Evolutionary conservation across 2,329 filamentous ascomycete species (phyloP).

Genomic region (Aspergillus ochraceoroseus): DNA sequence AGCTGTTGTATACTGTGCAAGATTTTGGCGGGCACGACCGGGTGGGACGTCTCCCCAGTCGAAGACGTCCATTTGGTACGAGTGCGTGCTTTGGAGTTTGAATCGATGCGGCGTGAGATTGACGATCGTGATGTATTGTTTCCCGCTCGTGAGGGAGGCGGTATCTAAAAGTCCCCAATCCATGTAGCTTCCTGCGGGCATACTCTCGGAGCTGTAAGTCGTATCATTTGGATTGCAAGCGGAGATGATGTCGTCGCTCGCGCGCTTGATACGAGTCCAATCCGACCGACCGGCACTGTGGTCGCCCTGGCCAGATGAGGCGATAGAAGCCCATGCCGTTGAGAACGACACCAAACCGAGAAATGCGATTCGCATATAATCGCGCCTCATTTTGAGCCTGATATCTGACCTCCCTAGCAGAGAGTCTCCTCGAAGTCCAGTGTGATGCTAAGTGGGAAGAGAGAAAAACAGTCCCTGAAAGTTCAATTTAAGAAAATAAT

Average conservation of each 20-base stretch:
- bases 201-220: slow-evolving; percentile 9
- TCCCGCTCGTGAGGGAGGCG: slow-evolving; percentile 3
- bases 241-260: not conserved
- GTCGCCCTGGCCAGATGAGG: too few relatives aligned
- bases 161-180: slow-evolving; percentile 9
- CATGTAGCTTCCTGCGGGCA: slow-evolving; percentile 10
- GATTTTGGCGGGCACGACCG: slow-evolving; percentile 10
- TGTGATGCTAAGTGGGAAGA: too few relatives aligned
- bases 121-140: slow-evolving; percentile 11
- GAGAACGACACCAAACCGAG: too few relatives aligned
- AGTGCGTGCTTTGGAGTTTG: slow-evolving; percentile 9
- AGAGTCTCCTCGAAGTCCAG: too few relatives aligned
- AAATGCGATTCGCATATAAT: too few relatives aligned
- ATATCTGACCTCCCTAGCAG: too few relatives aligned
- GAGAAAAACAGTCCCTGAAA: too few relatives aligned
- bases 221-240: slow-evolving; percentile 4
- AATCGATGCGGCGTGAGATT: slow-evolving; percentile 11
- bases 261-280: too few relatives aligned
- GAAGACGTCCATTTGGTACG: slow-evolving; percentile 12
- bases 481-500: too few relatives aligned
- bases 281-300: too few relatives aligned
- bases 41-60: slow-evolving; percentile 12
- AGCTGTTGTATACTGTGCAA: slow-evolving; percentile 5
- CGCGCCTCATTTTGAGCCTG: too few relatives aligned
- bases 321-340: too few relatives aligned